Base-by-base conservation (phyloP, 108 stramenopile genomes). In the Tribonema minus region DNA sequence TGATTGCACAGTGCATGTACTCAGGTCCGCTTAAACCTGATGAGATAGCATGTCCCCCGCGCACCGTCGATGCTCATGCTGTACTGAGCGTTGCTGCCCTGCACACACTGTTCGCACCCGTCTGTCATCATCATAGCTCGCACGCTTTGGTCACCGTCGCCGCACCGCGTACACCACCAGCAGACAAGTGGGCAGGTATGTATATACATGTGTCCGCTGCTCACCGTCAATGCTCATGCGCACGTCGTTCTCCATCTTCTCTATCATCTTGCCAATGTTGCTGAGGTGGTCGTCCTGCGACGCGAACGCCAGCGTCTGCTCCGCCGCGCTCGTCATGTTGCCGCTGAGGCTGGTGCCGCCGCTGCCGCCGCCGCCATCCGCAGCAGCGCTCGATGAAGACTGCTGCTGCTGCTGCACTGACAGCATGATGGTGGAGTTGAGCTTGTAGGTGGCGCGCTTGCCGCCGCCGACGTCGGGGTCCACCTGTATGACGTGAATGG, bases 211-310 rank as follows among this genome's bases (percentile, higher is more conserved):
- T 54, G 46, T 20, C 46, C 23, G 12, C 46, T 54, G 32, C 74
- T 58, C 32, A 66, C 74, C 79, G 46, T 70, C 79, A 37, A 80
- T 38, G 40, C 64, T 69, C 33, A 69, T 69, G 34, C 79, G 40
- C 26, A 80, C 30, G 3, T 60, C 39, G 61, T 90, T 91, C 82
- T 98, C 97, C 64, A 94, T 85, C 54, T 93, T 92, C 86, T 98
- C 97, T 39, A 98, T 91, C 58, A 96, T 87, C 58, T 81, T 79
- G 1, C 97, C 97, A 68, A 98, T 88, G 86, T 93, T 98, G 46
- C 85, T 72, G 37, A 96, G 77, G 85, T 98, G 97, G 46, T 72
- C 62, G 31, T 39, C 77, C 36, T 83, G 64, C 83, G 59, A 71
- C 28, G 39, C 3, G 61, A 80, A 69, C 31, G 40, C 37, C 40